phyloP scores from a whole-genome alignment of 73 alveolate genomes.

The Paramecium pentaurelia region DNA sequence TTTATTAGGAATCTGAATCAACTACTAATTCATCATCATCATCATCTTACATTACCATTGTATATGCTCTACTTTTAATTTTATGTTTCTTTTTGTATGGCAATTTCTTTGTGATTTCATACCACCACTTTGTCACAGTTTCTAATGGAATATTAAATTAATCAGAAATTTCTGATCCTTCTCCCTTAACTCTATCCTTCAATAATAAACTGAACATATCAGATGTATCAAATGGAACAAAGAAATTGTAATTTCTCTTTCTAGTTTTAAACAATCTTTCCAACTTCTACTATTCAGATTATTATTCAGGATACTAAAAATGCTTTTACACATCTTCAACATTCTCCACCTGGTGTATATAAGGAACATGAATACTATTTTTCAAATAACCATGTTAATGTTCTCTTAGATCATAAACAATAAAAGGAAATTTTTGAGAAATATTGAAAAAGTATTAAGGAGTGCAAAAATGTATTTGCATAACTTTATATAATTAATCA shows the following conservation, averaged over 20 bases:
- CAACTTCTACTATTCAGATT: not conserved
- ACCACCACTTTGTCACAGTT: not conserved
- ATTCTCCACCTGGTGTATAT: not conserved
- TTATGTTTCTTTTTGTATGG: not conserved
- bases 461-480: slow-evolving; percentile 23
- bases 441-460: slow-evolving; percentile 16
- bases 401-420: slow-evolving; percentile 32
- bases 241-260: slow-evolving; percentile 28
- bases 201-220: slow-evolving; percentile 16
- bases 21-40: not conserved
- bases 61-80: not conserved
- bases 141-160: not conserved
- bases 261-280: not conserved
- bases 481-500: not conserved
- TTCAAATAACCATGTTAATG: not conserved
- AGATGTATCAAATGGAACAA: slow-evolving; percentile 5
- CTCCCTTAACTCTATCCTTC: not conserved
- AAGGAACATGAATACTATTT: not conserved
- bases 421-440: not conserved
- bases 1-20: not conserved
- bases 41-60: not conserved
- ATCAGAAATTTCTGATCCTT: not conserved
- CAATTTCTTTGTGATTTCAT: not conserved
- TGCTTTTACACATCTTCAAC: not conserved
- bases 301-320: not conserved